These are phyloP conservation scores for Microbotryum silenes-acaulis DNA, from an alignment of 1,284 basidiomycete species.

Conservation along the genomic window DNA sequence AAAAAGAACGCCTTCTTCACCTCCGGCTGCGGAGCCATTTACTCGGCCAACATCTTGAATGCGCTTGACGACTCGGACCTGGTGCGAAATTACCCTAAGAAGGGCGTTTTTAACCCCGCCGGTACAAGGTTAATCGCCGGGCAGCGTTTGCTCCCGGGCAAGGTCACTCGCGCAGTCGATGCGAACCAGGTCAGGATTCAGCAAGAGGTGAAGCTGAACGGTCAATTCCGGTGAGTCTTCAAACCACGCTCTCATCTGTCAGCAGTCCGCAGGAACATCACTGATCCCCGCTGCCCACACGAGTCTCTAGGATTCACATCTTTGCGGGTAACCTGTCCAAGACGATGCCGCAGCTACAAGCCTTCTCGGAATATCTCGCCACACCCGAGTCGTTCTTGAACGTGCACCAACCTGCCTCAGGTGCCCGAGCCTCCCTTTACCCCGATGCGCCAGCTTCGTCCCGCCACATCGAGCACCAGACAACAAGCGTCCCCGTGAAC, in stretches of 20 bases:
- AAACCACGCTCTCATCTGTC: not conserved
- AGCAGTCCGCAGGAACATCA: not conserved
- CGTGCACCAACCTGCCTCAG: conserved; percentile 31
- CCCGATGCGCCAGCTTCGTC: conserved; percentile 22
- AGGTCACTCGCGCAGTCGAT: conserved; percentile 35
- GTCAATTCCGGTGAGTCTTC: conserved; percentile 32
- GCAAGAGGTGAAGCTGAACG: conserved; percentile 38
- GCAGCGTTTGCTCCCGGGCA: conserved; percentile 35
- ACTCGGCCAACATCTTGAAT: conserved; percentile 35
- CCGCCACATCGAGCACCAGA: conserved; percentile 28
- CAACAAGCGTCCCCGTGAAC: conserved; percentile 17
- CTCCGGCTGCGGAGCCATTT: conserved; percentile 38
- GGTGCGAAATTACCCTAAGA: conserved; percentile 29
- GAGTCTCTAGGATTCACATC: conserved; percentile 24
- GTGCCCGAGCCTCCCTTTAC: conserved; percentile 12
- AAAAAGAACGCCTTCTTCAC: conserved; percentile 37
- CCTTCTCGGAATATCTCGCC: conserved; percentile 29
- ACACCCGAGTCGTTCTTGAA: conserved; percentile 35
- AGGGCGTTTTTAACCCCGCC: conserved; percentile 32
- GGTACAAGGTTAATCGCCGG: conserved; percentile 31
- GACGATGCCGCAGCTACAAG: conserved; percentile 16
- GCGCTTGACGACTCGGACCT: conserved; percentile 31
- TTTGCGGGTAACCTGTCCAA: conserved; percentile 29
- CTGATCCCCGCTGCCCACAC: too few relatives aligned
- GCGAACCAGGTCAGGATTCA: conserved; percentile 38